Conservation (phyloP, 148 eudicot genomes). For the Heliosperma pusillum region DNA sequence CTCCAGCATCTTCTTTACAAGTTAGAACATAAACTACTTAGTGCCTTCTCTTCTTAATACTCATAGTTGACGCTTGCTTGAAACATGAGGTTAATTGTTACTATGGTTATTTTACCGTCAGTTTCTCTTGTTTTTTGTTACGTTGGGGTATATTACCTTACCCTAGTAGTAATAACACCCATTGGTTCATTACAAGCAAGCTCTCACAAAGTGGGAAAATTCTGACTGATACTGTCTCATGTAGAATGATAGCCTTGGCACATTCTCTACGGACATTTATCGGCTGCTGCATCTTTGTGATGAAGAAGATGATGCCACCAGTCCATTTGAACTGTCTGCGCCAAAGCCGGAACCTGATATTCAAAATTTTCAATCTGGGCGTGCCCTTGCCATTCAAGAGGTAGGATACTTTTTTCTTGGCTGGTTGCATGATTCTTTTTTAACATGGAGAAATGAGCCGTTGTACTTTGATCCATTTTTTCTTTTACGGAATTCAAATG, state of each 20-base stretch:
- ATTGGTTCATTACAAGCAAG: background rate
- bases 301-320: slow-evolving; percentile 98
- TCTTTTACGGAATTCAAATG: background rate
- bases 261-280: slow-evolving; percentile 75
- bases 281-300: slow-evolving; percentile 74
- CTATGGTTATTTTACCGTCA: background rate
- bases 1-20: slow-evolving; percentile 84
- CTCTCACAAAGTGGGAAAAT: background rate
- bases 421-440: background rate
- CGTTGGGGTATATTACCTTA: background rate
- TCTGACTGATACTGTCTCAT: slow-evolving; percentile 25
- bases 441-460: no score
- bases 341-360: slow-evolving; percentile 82
- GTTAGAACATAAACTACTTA: slow-evolving; percentile 29
- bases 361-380: slow-evolving; percentile 40
- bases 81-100: no score
- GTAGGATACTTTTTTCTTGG: slow-evolving; percentile 25
- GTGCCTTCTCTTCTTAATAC: background rate
- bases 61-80: background rate
- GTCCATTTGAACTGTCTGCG: slow-evolving; percentile 52
- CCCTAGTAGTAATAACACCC: background rate
- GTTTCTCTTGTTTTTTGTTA: background rate
- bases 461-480: background rate
- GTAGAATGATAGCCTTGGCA: slow-evolving; percentile 79
- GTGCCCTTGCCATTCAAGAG: slow-evolving; percentile 45